These are phyloP conservation scores for Ophiosphaerella narmari DNA, from an alignment of 2,329 filamentous ascomycete genomes.

Conservation along the genomic window DNA sequence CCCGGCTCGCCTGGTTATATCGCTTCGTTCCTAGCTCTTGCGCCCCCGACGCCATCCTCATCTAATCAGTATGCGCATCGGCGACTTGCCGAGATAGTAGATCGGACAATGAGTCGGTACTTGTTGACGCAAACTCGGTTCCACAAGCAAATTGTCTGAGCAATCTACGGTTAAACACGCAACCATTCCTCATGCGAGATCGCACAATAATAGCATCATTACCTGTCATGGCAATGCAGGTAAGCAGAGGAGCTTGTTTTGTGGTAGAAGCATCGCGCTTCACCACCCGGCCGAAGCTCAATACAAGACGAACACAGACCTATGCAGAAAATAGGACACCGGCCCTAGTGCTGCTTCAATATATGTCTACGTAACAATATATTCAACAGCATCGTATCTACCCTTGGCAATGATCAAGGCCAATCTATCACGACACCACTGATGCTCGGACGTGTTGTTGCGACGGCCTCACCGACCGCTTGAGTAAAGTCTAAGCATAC, in stretches of 20 bases:
- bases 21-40: not conserved
- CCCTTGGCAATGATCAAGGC: conserved; percentile 7
- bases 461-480: not conserved
- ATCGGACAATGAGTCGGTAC: not conserved
- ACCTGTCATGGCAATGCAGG: conserved; percentile 4
- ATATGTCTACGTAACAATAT: conserved; percentile 7
- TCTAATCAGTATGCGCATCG: conserved; percentile 10
- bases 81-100: not conserved
- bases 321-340: no score
- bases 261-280: not conserved
- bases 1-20: conserved; percentile 1
- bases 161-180: conserved; percentile 36
- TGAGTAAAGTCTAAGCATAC: not conserved
- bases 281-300: not conserved
- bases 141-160: conserved; percentile 15
- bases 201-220: conserved; percentile 29
- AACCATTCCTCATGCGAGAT: conserved; percentile 11
- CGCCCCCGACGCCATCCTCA: not conserved
- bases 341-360: conserved; percentile 6
- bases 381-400: conserved; percentile 14
- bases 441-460: conserved; percentile 1
- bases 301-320: not conserved
- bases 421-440: conserved; percentile 6
- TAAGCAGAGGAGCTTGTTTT: conserved; percentile 3
- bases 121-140: not conserved